phyloP scores from a whole-genome alignment of 139 green algal species.

The Auxenochlorella pyrenoidosa region DNA sequence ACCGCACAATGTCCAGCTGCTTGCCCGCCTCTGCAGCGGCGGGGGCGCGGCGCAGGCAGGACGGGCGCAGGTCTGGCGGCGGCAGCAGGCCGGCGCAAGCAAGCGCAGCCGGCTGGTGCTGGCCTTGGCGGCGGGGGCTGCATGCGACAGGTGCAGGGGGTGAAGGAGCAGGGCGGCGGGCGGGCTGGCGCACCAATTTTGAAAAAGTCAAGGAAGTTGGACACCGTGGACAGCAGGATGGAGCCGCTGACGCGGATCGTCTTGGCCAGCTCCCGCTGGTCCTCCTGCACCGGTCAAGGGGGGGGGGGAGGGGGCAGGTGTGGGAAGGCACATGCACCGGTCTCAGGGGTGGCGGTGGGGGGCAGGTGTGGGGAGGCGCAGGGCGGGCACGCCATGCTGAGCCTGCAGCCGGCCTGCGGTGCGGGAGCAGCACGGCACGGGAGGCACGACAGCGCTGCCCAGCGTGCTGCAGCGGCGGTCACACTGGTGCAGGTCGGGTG shows the following conservation, averaged over 20 bases:
- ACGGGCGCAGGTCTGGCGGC: not conserved
- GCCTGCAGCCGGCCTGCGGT: too few species aligned
- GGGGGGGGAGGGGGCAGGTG: not conserved
- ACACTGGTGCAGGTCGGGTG: too few species aligned
- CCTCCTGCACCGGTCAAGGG: slow-evolving; percentile 42
- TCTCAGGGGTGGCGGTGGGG: not conserved
- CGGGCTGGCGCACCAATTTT: slow-evolving; percentile 74
- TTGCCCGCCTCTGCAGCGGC: slow-evolving; percentile 72
- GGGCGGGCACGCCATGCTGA: too few species aligned
- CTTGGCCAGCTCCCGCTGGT: slow-evolving; percentile 84
- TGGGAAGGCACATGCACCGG: not conserved
- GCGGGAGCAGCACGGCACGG: too few species aligned
- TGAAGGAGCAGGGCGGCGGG: too few species aligned
- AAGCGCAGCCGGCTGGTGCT: not conserved
- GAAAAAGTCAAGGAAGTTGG: slow-evolving; percentile 93
- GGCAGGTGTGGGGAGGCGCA: too few species aligned
- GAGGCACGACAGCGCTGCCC: too few species aligned
- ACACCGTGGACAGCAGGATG: slow-evolving; percentile 87
- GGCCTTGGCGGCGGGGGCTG: too few species aligned
- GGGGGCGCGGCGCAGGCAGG: too few species aligned
- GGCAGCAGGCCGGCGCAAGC: not conserved
- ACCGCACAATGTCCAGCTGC: slow-evolving; percentile 79
- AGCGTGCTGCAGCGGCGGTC: too few species aligned
- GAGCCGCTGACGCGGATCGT: slow-evolving; percentile 82
- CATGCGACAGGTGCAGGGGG: too few species aligned